A percentile compares a stretch with the other conserved stretches of the same genome.
Evolutionary conservation across 331 rosid genomes (phyloP).

Genomic region (Pyracantha coccinea): DNA sequence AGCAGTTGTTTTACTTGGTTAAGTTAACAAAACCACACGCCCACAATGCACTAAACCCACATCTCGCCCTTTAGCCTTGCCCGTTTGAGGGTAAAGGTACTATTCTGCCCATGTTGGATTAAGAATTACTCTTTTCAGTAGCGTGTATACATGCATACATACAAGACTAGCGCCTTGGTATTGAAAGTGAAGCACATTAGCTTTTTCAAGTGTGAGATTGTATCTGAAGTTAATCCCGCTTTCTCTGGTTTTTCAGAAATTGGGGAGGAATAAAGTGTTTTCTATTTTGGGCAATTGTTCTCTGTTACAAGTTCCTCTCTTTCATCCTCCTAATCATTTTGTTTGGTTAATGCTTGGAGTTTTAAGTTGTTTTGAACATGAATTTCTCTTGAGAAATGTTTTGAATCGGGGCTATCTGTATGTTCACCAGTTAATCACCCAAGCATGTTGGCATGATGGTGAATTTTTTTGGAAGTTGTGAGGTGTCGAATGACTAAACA

Average conservation of each 20-base stretch:
- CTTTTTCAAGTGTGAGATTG: background rate
- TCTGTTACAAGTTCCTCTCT: background rate
- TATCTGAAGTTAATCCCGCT: background rate
- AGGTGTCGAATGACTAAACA: background rate
- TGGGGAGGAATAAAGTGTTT: too few relatives aligned
- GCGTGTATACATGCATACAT: too few relatives aligned
- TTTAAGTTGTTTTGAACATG: background rate
- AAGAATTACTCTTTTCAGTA: background rate
- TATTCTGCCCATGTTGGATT: background rate
- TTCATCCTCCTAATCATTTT: background rate
- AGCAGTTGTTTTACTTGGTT: background rate
- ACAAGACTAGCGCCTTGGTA: too few relatives aligned
- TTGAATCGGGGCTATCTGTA: background rate
- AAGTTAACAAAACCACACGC: background rate
- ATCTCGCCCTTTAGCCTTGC: background rate
- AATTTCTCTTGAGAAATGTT: background rate
- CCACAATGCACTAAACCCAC: background rate
- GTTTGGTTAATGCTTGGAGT: background rate
- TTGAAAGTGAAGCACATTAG: background rate
- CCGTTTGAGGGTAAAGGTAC: too few relatives aligned
- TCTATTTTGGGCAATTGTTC: background rate
- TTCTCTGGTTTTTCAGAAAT: background rate
- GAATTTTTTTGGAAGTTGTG: background rate
- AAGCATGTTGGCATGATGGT: background rate
- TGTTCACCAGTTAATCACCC: background rate